Conservation (phyloP, 176 grass and related monocot species). For the Tillandsia fasciculata region DNA sequence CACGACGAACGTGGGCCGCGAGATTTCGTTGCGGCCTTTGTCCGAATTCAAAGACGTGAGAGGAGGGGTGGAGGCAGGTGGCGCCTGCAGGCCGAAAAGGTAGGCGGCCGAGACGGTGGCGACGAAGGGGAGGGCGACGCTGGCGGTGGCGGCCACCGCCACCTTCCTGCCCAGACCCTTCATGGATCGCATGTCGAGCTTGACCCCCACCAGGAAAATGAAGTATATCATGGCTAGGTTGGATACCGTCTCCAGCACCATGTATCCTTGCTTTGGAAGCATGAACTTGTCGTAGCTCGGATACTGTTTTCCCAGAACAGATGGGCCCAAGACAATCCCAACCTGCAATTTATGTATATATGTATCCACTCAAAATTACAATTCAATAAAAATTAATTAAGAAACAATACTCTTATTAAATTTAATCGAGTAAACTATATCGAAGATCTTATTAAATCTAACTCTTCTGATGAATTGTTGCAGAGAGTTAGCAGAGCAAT, state of each 20-base stretch:
- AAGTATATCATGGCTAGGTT: slow-evolving; percentile 26
- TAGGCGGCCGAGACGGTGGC: not conserved
- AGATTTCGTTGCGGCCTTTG: not conserved
- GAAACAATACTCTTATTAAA: no score
- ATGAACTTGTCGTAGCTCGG: not conserved
- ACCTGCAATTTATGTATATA: not conserved
- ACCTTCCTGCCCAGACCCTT: slow-evolving; percentile 24
- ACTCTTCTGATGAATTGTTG: not conserved
- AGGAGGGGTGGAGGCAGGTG: not conserved
- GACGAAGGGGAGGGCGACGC: slow-evolving; percentile 14
- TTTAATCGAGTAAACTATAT: no score
- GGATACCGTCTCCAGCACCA: slow-evolving; percentile 13
- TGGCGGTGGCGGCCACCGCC: not conserved
- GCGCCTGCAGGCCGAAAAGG: not conserved
- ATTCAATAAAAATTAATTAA: no score
- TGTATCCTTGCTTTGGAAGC: not conserved
- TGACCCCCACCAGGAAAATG: slow-evolving; percentile 29
- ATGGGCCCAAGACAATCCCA: not conserved
- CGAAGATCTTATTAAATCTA: no score
- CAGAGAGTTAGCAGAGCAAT: no score
- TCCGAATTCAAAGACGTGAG: not conserved
- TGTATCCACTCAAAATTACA: no score
- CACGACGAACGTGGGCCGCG: slow-evolving; percentile 7
- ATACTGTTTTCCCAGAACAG: not conserved
- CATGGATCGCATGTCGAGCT: slow-evolving; percentile 21